These are phyloP conservation scores for Pseudozyma flocculosa DNA, from an alignment of 1,284 basidiomycete species.

Conservation along the genomic window DNA sequence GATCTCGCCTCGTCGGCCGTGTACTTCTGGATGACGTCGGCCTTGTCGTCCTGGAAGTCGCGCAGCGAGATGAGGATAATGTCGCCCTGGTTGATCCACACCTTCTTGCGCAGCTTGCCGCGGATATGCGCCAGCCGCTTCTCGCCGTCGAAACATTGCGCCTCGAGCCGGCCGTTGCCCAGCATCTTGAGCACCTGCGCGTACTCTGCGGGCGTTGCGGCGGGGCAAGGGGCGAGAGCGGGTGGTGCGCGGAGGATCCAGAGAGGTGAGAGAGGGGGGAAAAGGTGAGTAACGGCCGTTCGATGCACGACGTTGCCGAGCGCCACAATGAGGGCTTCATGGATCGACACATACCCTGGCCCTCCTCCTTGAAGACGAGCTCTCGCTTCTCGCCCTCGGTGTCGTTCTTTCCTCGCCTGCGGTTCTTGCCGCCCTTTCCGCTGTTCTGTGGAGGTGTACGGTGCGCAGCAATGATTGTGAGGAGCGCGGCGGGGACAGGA, in stretches of 20 bases:
- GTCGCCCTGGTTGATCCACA: conserved; percentile 99
- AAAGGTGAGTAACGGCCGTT: not conserved
- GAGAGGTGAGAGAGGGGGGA: not conserved
- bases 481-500: not conserved
- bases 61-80: conserved; percentile 94
- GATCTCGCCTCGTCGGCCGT: conserved; percentile 86
- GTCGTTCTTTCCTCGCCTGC: conserved; percentile 99
- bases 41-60: conserved; percentile 99
- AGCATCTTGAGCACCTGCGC: conserved; percentile 99
- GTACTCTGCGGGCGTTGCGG: conserved; percentile 85
- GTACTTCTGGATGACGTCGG: conserved; percentile 99
- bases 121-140: conserved; percentile 96
- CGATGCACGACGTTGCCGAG: no score
- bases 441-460: conserved; percentile 56
- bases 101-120: conserved; percentile 99
- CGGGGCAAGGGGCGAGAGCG: not conserved
- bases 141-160: conserved; percentile 97
- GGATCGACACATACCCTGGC: conserved; percentile 79
- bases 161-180: conserved; percentile 94
- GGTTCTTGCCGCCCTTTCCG: conserved; percentile 93
- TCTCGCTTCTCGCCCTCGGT: conserved; percentile 98
- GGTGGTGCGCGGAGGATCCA: not conserved
- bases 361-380: conserved; percentile 97
- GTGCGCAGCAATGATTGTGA: not conserved
- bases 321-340: no score